These are phyloP conservation scores for Oropetium thomaeum DNA, from an alignment of 176 grass and related monocot genomes.

Conservation along the genomic window DNA sequence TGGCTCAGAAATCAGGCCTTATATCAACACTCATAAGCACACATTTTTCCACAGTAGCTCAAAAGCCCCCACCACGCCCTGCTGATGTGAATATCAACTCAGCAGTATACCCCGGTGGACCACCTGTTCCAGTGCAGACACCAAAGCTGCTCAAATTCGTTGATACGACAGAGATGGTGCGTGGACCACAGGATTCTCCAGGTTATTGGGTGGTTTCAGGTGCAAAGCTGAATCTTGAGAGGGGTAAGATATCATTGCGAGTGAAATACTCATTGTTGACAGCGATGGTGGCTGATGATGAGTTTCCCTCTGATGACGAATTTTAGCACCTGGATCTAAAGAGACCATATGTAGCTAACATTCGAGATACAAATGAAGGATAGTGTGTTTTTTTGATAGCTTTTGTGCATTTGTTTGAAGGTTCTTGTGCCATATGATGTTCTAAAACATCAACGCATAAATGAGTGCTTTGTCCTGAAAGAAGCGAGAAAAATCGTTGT, in stretches of 20 bases:
- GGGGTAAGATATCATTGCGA: constrained; percentile 78
- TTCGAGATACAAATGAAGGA: not conserved
- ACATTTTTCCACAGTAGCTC: constrained; percentile 74
- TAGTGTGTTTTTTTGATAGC: not conserved
- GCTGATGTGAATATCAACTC: constrained; percentile 91
- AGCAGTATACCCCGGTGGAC: constrained; percentile 81
- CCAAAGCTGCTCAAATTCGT: constrained; percentile 86
- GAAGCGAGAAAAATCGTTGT: constrained; percentile 11
- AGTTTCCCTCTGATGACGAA: constrained; percentile 44
- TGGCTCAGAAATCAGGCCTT: constrained; percentile 86
- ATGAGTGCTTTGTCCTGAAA: not conserved
- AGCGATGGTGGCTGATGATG: constrained; percentile 61
- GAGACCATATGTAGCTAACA: constrained; percentile 8
- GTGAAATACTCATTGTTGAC: constrained; percentile 81
- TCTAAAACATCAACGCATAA: not conserved
- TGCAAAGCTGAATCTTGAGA: constrained; percentile 84
- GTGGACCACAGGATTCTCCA: constrained; percentile 80
- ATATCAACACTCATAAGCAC: constrained; percentile 94
- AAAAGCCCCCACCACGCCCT: constrained; percentile 59
- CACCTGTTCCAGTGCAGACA: constrained; percentile 71
- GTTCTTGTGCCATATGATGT: not conserved
- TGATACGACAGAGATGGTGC: constrained; percentile 76
- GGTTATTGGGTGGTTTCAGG: constrained; percentile 96
- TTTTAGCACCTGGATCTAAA: constrained; percentile 18
- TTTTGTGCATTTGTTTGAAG: not conserved